Evolutionary conservation across 148 eudicot genomes (phyloP).

Genomic region (Chenopodium berlandieri): DNA sequence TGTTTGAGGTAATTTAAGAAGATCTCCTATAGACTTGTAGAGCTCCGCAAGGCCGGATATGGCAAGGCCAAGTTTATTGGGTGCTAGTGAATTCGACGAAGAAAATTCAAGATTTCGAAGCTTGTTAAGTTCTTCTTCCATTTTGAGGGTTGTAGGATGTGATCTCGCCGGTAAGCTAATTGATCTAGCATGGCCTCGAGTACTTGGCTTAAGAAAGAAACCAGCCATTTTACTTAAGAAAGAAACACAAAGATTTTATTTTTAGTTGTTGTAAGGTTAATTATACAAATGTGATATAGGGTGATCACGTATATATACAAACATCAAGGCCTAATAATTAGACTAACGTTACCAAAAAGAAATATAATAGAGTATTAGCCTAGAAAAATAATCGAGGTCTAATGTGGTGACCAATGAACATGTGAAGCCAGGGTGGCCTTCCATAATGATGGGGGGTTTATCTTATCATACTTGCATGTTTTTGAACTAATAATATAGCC

Average conservation of each 20-base stretch:
- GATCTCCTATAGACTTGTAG: slow-evolving; percentile 41
- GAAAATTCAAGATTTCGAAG: slow-evolving; percentile 42
- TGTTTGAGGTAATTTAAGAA: slow-evolving; percentile 43
- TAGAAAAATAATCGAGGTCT: neutral
- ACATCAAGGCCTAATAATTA: neutral
- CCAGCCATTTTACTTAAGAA: slow-evolving; percentile 28
- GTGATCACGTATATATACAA: neutral
- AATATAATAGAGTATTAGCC: neutral
- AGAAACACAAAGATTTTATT: neutral
- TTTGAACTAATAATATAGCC: slow-evolving; percentile 17
- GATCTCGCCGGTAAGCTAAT: slow-evolving; percentile 57
- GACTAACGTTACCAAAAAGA: too few relatives aligned
- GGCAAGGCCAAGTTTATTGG: slow-evolving; percentile 33
- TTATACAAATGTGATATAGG: neutral
- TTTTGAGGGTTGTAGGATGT: slow-evolving; percentile 41
- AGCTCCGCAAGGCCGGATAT: slow-evolving; percentile 40
- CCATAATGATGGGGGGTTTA: slow-evolving; percentile 17
- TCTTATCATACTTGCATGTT: slow-evolving; percentile 15
- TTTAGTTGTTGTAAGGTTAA: neutral
- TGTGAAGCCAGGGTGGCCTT: slow-evolving; percentile 34
- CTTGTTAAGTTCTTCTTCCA: slow-evolving; percentile 50
- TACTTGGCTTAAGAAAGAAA: slow-evolving; percentile 26
- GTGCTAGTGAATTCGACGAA: slow-evolving; percentile 15
- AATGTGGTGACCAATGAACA: slow-evolving; percentile 1
- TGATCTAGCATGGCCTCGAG: slow-evolving; percentile 38